These are phyloP conservation scores for Amborella trichopoda DNA, from an alignment of 164 flowering plant genomes.

Conservation along the genomic window DNA sequence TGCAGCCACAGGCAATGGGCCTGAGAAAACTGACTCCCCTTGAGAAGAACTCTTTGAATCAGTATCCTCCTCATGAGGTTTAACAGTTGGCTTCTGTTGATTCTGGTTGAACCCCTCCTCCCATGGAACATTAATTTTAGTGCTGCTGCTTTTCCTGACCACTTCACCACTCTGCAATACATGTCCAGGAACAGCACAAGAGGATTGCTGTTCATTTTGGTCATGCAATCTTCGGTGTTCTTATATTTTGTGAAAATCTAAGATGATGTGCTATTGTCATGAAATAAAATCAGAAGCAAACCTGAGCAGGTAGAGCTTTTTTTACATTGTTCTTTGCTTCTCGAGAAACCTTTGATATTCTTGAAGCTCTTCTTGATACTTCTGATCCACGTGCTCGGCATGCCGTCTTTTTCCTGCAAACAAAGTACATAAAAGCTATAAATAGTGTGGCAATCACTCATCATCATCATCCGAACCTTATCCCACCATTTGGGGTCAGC, in stretches of 20 bases:
- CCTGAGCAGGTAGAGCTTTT: constrained; percentile 21
- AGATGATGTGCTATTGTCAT: too few species aligned
- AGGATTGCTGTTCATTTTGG: too few species aligned
- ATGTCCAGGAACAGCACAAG: too few species aligned
- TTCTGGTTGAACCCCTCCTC: constrained; percentile 9
- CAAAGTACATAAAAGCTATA: background rate
- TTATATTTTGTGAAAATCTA: too few species aligned
- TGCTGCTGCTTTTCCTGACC: constrained; percentile 10
- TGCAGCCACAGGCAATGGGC: constrained; percentile 62
- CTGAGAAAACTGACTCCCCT: constrained; percentile 75
- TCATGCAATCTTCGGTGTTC: too few species aligned
- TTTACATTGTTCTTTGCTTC: constrained; percentile 23
- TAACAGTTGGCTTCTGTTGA: constrained; percentile 16
- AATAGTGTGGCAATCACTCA: too few species aligned
- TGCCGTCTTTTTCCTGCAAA: constrained; percentile 43
- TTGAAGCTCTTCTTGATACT: constrained; percentile 31
- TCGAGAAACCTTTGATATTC: constrained; percentile 22
- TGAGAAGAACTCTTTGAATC: constrained; percentile 69
- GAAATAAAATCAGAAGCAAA: too few species aligned
- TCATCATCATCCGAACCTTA: too few species aligned
- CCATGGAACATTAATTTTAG: constrained; percentile 4
- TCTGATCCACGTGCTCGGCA: constrained; percentile 26
- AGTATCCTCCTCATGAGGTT: constrained; percentile 28
- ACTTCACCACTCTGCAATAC: too few species aligned
- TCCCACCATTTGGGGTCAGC: too few species aligned